Evolutionary conservation across 305 asterid genomes (phyloP).

Genomic region (Fraxinus xanthoxyloides): DNA sequence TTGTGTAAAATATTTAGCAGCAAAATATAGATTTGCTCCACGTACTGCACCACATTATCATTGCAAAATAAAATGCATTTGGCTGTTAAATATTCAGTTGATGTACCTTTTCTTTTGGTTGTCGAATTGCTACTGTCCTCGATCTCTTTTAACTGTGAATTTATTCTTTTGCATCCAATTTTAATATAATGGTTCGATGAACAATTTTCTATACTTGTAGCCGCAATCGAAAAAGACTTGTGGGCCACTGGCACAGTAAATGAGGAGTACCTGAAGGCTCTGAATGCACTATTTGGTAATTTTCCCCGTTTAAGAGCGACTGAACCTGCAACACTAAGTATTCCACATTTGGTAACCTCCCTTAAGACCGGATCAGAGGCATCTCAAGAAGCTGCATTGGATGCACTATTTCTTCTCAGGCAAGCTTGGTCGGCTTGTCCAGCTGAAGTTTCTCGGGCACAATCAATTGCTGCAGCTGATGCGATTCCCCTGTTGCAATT

Average conservation of each 20-base stretch:
- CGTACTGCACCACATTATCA: background rate
- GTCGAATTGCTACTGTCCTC: background rate
- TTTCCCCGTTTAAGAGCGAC: slow-evolving; percentile 97
- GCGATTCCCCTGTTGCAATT: slow-evolving; percentile 91
- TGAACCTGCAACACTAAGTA: slow-evolving; percentile 96
- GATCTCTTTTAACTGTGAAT: background rate
- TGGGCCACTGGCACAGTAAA: slow-evolving; percentile 95
- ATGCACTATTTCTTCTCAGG: slow-evolving; percentile 86
- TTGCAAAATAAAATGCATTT: background rate
- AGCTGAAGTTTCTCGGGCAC: slow-evolving; percentile 96
- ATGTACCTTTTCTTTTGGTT: background rate
- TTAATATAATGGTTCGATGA: background rate
- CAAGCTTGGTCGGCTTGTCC: slow-evolving; percentile 99
- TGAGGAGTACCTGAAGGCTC: slow-evolving; percentile 92
- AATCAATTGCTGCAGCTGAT: slow-evolving; percentile 98
- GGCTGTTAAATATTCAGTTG: background rate
- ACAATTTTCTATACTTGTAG: slow-evolving; percentile 35
- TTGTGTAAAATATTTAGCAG: background rate
- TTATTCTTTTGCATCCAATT: background rate
- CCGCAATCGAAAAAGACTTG: slow-evolving; percentile 82
- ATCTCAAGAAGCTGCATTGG: slow-evolving; percentile 99
- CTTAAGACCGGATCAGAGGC: slow-evolving; percentile 98
- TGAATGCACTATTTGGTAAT: slow-evolving; percentile 90
- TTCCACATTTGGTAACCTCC: slow-evolving; percentile 94
- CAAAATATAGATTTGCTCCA: background rate